These are phyloP conservation scores for Solanum dulcamara DNA, from an alignment of 257 asterid genomes.

Conservation along the genomic window DNA sequence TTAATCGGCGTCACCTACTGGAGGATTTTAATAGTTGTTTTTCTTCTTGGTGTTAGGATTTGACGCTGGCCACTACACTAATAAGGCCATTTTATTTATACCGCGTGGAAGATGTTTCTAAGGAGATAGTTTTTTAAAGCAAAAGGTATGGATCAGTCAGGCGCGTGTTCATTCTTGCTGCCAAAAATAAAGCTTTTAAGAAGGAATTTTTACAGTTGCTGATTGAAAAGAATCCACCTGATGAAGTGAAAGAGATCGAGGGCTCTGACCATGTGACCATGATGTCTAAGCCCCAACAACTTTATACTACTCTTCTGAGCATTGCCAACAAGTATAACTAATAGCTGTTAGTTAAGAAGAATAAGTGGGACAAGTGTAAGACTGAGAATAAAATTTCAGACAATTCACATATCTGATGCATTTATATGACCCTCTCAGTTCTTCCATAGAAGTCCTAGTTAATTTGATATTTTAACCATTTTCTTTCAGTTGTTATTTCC, in stretches of 20 bases:
- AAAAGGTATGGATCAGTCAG: slow-evolving; percentile 10
- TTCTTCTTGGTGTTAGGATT: slow-evolving; percentile 6
- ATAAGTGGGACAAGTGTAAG: not conserved
- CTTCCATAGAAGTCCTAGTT: not conserved
- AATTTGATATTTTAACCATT: not conserved
- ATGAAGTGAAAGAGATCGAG: not conserved
- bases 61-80: slow-evolving; percentile 12
- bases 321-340: not conserved
- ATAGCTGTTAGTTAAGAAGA: not conserved
- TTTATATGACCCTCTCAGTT: not conserved
- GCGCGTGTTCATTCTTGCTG: slow-evolving; percentile 11
- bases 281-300: slow-evolving; percentile 22
- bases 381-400: not conserved
- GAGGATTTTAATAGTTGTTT: not conserved
- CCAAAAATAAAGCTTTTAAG: not conserved
- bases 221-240: not conserved
- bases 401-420: not conserved
- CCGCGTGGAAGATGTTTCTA: not conserved
- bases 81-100: slow-evolving; percentile 9
- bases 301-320: not conserved
- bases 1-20: not conserved
- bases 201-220: not conserved
- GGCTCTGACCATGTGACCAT: slow-evolving; percentile 33
- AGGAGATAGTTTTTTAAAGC: not conserved
- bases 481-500: not conserved